Base-by-base conservation (phyloP, 148 eudicot species). In the Heliamphora exappendiculata region DNA sequence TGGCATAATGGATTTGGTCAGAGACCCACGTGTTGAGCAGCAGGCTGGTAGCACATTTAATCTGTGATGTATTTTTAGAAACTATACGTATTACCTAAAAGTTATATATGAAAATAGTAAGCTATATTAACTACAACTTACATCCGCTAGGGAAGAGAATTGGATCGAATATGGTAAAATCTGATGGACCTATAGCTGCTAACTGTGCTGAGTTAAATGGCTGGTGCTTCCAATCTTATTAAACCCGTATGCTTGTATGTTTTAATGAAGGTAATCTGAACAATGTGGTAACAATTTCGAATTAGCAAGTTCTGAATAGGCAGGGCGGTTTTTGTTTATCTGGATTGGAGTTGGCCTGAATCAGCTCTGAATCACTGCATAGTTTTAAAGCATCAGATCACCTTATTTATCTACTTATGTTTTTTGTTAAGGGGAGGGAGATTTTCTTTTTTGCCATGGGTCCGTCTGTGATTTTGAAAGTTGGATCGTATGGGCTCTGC, bases 41-140 rank as follows among this genome's bases (percentile, higher is more conserved):
- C 54, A 76, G n/a, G n/a, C n/a, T n/a, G n/a, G n/a, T n/a, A n/a
- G 14, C 16, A 66, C 36, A 37, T 70, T 11, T 76, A 73, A 22
- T 59, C 60, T 19, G 12, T 64, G 63, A 22, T 76, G 45, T 20
- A 64, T 49, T 64, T 20, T 49, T 65, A n/a, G 49, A 17, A 64
- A 33, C 31, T 50, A 65, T 36, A n/a, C n/a, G 9, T 47, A 12
- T 64, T 33, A 19, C 22, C 1, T 34, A 50, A 13, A 33, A 12
- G 22, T 9, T 33, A 51, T 51, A 33, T 75, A 36, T 74, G 17
- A 73, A 24, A 20, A 39, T 58, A 34, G 28, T 13, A 54, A 19
- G 11, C 24, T 50, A 49, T n/a, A n/a, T n/a, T n/a, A n/a, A 70
- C 6, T 42, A 16, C 19, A 13, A n/a, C n/a, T 39, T 31, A 20